Evolutionary conservation across 2,329 filamentous ascomycete genomes (phyloP).

Genomic region (Tolypocladium tropicale): DNA sequence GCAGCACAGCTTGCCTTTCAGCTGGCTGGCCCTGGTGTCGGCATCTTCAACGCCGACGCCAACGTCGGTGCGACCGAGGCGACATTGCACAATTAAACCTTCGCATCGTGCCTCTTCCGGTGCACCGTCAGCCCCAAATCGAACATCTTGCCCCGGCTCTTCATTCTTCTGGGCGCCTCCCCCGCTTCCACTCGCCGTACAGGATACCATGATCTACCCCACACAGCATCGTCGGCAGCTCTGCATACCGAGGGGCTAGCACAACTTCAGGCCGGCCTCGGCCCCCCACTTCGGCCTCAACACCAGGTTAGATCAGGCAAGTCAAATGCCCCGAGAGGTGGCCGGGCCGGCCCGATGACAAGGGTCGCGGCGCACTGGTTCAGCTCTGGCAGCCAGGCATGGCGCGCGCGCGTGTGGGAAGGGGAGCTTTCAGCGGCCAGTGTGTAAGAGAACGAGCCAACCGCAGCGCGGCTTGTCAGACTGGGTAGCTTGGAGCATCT

Average conservation of each 20-base stretch:
- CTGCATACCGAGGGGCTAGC: no score
- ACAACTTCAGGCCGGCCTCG: not conserved
- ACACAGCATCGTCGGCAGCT: not conserved
- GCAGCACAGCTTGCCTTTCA: no score
- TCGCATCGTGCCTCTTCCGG: not conserved
- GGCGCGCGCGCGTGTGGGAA: not conserved
- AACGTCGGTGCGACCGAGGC: not conserved
- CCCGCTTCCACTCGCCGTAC: not conserved
- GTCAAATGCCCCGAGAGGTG: not conserved
- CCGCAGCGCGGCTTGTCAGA: not conserved
- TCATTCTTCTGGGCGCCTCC: not conserved
- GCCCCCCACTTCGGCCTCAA: not conserved
- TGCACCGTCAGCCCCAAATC: not conserved
- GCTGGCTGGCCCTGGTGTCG: no score
- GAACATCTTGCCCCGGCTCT: not conserved
- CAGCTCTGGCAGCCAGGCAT: not conserved
- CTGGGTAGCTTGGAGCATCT: no score
- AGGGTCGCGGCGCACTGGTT: not conserved
- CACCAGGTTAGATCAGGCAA: not conserved
- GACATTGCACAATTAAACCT: not conserved
- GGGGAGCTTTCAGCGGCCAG: not conserved
- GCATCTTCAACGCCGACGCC: not conserved
- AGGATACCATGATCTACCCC: not conserved
- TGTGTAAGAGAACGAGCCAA: not conserved
- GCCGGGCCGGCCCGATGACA: not conserved